These are phyloP conservation scores for Diphasiastrum complanatum DNA, from an alignment of 83 land plant genomes.

Conservation along the genomic window DNA sequence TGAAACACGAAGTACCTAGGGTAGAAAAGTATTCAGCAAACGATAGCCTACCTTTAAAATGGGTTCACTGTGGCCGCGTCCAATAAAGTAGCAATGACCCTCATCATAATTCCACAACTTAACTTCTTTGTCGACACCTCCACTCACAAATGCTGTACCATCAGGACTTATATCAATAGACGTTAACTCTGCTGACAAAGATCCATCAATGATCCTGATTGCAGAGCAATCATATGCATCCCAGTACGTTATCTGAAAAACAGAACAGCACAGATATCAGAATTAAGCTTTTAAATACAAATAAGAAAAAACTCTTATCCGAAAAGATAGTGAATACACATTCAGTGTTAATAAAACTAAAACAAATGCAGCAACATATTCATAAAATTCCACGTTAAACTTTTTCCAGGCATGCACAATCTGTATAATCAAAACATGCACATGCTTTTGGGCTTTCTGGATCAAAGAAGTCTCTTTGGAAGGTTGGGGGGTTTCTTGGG, in stretches of 20 bases:
- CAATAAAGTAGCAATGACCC: slow-evolving; percentile 38
- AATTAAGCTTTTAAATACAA: too few species aligned
- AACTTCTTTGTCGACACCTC: slow-evolving; percentile 36
- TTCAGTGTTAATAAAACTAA: too few species aligned
- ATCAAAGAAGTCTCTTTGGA: too few species aligned
- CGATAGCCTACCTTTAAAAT: slow-evolving; percentile 23
- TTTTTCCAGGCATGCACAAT: too few species aligned
- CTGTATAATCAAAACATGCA: too few species aligned
- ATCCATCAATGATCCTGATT: slow-evolving; percentile 36
- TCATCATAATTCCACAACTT: slow-evolving; percentile 44
- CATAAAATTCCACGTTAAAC: too few species aligned
- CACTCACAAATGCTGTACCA: slow-evolving; percentile 37
- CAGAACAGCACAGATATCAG: too few species aligned
- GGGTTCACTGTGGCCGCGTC: slow-evolving; percentile 36
- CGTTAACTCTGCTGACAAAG: slow-evolving; percentile 28
- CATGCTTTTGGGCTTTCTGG: too few species aligned
- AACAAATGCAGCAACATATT: too few species aligned
- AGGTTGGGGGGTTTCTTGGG: too few species aligned
- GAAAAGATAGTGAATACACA: too few species aligned
- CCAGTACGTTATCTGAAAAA: slow-evolving; percentile 39
- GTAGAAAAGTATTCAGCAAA: not conserved
- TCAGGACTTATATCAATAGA: slow-evolving; percentile 36
- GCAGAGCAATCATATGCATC: slow-evolving; percentile 42
- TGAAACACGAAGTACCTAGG: not conserved
- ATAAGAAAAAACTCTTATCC: too few species aligned